phyloP scores from a whole-genome alignment of 345 rosid genomes.

The Jatropha curcas region DNA sequence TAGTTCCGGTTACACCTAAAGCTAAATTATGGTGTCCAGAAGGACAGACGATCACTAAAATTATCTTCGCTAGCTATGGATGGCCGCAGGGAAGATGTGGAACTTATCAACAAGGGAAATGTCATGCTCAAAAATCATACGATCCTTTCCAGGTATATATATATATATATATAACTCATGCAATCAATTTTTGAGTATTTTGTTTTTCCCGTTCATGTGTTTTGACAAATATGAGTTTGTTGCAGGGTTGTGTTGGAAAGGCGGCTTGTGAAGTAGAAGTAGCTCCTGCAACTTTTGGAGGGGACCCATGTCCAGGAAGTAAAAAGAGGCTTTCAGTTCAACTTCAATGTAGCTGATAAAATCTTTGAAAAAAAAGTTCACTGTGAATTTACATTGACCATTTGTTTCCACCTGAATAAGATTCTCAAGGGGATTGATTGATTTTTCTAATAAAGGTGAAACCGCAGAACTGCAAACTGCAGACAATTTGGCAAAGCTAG shows the following conservation, averaged over 20 bases:
- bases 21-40: slow-evolving; percentile 28
- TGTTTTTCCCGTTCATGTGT: too few species aligned
- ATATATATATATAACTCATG: too few species aligned
- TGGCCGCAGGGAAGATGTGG: slow-evolving; percentile 26
- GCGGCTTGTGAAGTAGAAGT: slow-evolving; percentile 24
- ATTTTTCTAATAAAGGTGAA: too few species aligned
- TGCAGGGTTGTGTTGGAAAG: slow-evolving; percentile 31
- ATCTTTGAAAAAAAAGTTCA: background rate
- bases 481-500: too few species aligned
- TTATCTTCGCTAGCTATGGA: slow-evolving; percentile 29
- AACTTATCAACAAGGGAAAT: slow-evolving; percentile 15
- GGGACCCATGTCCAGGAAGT: slow-evolving; percentile 27
- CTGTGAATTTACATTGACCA: too few species aligned
- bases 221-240: background rate
- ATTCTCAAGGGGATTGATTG: too few species aligned
- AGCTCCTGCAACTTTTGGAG: slow-evolving; percentile 28
- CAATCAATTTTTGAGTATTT: too few species aligned
- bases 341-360: slow-evolving; percentile 23
- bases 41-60: slow-evolving; percentile 22
- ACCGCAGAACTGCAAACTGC: too few species aligned
- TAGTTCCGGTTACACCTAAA: slow-evolving; percentile 14
- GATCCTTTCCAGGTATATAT: slow-evolving; percentile 15
- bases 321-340: slow-evolving; percentile 31
- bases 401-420: too few species aligned
- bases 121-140: slow-evolving; percentile 28